Base-by-base conservation (phyloP, 2,329 filamentous ascomycete genomes). In the Exophiala sideris region DNA sequence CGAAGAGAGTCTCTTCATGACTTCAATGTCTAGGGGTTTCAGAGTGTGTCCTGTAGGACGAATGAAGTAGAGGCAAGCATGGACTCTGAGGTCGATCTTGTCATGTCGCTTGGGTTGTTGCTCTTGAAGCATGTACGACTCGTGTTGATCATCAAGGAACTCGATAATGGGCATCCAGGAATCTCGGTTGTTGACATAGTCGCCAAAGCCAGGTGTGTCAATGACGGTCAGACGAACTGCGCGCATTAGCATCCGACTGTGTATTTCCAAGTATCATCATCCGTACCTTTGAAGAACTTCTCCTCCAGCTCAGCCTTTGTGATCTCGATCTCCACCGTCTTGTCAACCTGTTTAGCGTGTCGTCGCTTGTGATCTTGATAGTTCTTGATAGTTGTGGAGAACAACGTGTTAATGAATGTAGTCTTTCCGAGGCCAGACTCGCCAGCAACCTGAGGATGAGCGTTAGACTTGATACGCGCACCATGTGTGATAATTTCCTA, bases 101-200 rank as follows among this genome's bases (percentile, higher is more conserved):
- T 99, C 94, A 69, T 88, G 86, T 70, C 94, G 91, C 76, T 90
- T 90, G 66, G 95, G 94, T 79, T 99, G 94, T 78, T 99, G 94
- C 84, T 99, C 94, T 81, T 99, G 94, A 72, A 99, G 83, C 94
- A 99, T 99, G 78, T 99, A 99, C 35, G 94, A 99, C 82, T 99
- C 94, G 75, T 99, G 95, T 83, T 99, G 94, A 78, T 99, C 94
- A 77, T 99, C 94, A 68, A 99, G 83, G 81, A 99, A 99, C 77
- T 99, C 94, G 76, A 99, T 97, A 72, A 99, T 97, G 72, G 94
- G 94, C 83, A 96, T 95, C 94, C 94, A 99, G 61, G 94, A 97
- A 76, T 99, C 94, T 71, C 92, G 89, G 84, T 99, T 99, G 87
- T 99, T 99, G 74, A 99, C 94, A 72, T 99, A 99, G 83, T 99